These are phyloP conservation scores for Puccinia horiana DNA, from an alignment of 1,284 basidiomycete species.

Conservation along the genomic window DNA sequence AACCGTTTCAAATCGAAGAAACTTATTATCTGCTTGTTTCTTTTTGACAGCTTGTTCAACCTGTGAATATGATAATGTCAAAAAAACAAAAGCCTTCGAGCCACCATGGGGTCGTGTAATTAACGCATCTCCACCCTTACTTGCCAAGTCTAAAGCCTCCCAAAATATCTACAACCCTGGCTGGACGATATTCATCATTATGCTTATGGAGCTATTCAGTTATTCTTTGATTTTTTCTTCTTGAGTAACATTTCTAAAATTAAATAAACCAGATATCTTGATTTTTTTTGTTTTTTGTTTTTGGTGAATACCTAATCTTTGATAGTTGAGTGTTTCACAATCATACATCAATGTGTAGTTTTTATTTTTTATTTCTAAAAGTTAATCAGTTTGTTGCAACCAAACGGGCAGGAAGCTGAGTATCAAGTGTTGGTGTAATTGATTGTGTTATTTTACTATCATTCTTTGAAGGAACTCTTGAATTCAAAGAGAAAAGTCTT, in stretches of 20 bases:
- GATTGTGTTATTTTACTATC: too few species aligned
- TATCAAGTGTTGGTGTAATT: too few species aligned
- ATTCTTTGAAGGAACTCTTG: too few species aligned
- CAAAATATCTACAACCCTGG: not conserved
- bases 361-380: too few species aligned
- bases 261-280: too few species aligned
- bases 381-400: too few species aligned
- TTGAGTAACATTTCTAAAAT: not conserved
- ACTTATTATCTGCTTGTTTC: not conserved
- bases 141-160: not conserved
- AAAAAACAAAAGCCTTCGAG: constrained; percentile 11
- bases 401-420: too few species aligned
- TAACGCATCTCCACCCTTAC: not conserved
- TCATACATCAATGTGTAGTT: too few species aligned
- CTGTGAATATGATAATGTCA: constrained; percentile 29
- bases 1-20: not conserved
- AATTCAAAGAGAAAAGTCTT: too few species aligned
- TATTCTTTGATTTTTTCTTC: not conserved
- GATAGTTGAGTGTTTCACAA: too few species aligned
- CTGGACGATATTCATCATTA: not conserved
- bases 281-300: too few species aligned
- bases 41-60: constrained; percentile 10
- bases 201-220: not conserved
- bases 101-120: constrained; percentile 22
- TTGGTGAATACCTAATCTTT: too few species aligned